These are phyloP conservation scores for Fusarium foetens DNA, from an alignment of 2,329 filamentous ascomycete species.

Conservation along the genomic window DNA sequence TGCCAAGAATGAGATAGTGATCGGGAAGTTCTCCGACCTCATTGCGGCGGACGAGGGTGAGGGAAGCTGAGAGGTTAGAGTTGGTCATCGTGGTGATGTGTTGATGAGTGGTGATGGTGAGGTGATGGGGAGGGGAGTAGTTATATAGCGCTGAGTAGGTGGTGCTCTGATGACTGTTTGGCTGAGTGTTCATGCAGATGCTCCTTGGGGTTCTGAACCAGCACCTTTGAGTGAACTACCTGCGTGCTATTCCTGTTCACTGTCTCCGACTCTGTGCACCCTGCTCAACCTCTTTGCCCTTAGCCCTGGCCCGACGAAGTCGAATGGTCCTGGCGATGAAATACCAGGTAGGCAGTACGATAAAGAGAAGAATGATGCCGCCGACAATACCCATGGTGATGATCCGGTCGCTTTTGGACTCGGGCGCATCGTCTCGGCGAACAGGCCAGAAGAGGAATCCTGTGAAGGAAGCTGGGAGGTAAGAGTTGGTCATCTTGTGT, in stretches of 20 bases:
- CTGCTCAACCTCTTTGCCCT: background rate
- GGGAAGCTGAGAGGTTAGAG: background rate
- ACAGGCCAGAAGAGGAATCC: conserved; percentile 7
- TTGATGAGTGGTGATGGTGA: background rate
- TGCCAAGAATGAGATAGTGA: background rate
- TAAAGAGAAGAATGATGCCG: conserved; percentile 14
- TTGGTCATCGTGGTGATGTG: background rate
- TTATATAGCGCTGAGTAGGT: background rate
- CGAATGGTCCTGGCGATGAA: background rate
- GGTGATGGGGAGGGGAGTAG: background rate
- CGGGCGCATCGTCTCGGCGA: background rate
- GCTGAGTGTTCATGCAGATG: background rate
- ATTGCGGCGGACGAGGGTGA: background rate
- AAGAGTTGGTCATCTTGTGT: conserved; percentile 6
- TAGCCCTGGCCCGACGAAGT: background rate
- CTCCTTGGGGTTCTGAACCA: background rate
- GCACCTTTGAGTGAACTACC: background rate
- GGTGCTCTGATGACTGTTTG: too few species aligned
- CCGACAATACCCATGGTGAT: conserved; percentile 5
- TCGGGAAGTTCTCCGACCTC: background rate
- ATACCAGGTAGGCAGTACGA: conserved; percentile 10
- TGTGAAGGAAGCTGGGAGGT: conserved; percentile 1
- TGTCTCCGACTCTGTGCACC: background rate
- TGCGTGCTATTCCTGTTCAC: background rate
- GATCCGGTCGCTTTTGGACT: background rate